phyloP scores from a whole-genome alignment of 2,329 filamentous ascomycete genomes.

The Aspergillus novofumigatus region DNA sequence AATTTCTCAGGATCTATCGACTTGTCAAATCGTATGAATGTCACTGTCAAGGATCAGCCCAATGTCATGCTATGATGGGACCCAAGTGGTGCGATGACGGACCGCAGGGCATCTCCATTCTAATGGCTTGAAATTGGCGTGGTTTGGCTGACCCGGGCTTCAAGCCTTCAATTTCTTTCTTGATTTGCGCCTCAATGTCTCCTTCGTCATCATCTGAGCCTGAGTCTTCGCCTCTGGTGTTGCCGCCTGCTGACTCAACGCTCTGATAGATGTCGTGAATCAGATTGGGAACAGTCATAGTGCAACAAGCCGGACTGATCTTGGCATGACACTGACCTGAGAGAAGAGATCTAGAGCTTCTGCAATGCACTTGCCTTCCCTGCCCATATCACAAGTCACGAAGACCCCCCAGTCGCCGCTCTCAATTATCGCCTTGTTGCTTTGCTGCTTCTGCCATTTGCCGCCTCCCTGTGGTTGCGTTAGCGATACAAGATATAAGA shows the following conservation, averaged over 20 bases:
- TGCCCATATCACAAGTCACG: slow-evolving; percentile 59
- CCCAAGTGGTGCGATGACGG: slow-evolving; percentile 13
- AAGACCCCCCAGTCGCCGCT: slow-evolving; percentile 59
- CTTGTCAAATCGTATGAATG: slow-evolving; percentile 55
- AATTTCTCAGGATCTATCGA: slow-evolving; percentile 58
- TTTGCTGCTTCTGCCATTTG: slow-evolving; percentile 28
- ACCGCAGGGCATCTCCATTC: slow-evolving; percentile 50
- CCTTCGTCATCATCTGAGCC: slow-evolving; percentile 33
- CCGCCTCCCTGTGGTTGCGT: slow-evolving; percentile 21
- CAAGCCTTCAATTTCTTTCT: slow-evolving; percentile 54
- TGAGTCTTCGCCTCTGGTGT: slow-evolving; percentile 24
- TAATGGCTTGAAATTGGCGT: slow-evolving; percentile 50
- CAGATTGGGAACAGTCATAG: background rate
- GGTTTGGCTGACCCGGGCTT: slow-evolving; percentile 44
- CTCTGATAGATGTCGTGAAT: slow-evolving; percentile 11
- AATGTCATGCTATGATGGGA: slow-evolving; percentile 11
- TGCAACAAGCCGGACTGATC: background rate
- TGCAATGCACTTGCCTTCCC: slow-evolving; percentile 55
- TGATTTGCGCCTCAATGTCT: slow-evolving; percentile 59
- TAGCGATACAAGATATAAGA: background rate
- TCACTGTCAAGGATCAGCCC: slow-evolving; percentile 39
- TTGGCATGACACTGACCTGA: slow-evolving; percentile 39
- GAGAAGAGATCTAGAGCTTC: slow-evolving; percentile 57
- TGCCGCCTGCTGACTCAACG: slow-evolving; percentile 14
- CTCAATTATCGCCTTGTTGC: slow-evolving; percentile 28